Conservation (phyloP, 192 early-diverging fungal genomes). For the Backusella macrospora region DNA sequence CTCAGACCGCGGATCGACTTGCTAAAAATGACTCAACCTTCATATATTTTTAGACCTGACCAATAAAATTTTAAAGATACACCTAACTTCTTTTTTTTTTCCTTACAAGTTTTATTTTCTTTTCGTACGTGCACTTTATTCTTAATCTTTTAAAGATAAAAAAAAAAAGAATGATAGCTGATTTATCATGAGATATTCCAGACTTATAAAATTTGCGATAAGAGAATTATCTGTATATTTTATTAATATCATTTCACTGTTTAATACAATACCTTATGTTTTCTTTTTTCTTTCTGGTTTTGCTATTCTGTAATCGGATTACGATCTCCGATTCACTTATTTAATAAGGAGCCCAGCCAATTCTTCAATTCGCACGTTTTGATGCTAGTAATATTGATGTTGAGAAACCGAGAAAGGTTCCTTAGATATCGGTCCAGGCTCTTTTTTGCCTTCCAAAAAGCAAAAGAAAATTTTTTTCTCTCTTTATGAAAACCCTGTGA, state of each 20-base stretch:
- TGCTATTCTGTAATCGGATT: background rate
- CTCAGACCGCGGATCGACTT: slow-evolving; percentile 9
- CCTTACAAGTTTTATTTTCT: background rate
- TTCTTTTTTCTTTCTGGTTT: too few species aligned
- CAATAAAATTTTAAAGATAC: background rate
- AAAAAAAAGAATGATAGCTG: background rate
- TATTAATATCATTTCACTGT: background rate
- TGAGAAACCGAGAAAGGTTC: background rate
- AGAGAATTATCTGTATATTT: background rate
- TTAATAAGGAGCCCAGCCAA: background rate
- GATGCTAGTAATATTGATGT: background rate
- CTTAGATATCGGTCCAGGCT: background rate
- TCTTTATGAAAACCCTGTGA: background rate
- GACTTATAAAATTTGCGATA: background rate
- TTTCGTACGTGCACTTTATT: background rate
- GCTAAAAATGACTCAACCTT: slow-evolving; percentile 11
- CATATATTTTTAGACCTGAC: slow-evolving; percentile 13
- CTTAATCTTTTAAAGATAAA: slow-evolving; percentile 8
- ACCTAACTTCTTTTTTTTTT: background rate
- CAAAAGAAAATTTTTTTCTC: background rate
- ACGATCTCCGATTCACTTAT: background rate
- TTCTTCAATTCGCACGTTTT: slow-evolving; percentile 1
- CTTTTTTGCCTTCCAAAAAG: background rate
- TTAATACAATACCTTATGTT: too few species aligned
- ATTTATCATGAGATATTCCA: background rate